These are phyloP conservation scores for Kodamaea jinghongensis DNA, from an alignment of 805 yeast species.

Conservation along the genomic window DNA sequence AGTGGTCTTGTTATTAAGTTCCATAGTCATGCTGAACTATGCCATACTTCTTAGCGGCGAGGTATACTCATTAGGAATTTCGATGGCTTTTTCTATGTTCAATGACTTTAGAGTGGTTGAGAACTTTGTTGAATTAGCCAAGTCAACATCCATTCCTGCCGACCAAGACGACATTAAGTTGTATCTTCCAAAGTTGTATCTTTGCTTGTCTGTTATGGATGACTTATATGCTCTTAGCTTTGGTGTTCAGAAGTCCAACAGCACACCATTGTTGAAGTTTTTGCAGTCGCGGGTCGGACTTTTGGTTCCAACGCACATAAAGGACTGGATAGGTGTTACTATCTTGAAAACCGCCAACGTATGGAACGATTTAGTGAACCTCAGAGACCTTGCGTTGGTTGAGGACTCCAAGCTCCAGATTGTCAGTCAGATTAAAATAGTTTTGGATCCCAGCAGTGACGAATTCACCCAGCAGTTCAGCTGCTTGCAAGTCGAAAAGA, in stretches of 20 bases:
- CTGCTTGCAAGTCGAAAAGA: slow-evolving; percentile 31
- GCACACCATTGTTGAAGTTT: slow-evolving; percentile 5
- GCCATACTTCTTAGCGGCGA: slow-evolving; percentile 58
- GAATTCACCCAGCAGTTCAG: slow-evolving; percentile 20
- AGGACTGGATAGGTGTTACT: slow-evolving; percentile 8
- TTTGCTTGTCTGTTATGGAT: slow-evolving; percentile 48
- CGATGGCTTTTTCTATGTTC: slow-evolving; percentile 50
- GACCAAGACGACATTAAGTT: slow-evolving; percentile 26
- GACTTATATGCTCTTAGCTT: slow-evolving; percentile 50
- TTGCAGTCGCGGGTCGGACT: slow-evolving; percentile 14
- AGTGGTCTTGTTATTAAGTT: slow-evolving; percentile 26
- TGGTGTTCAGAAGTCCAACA: slow-evolving; percentile 40
- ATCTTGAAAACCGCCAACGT: slow-evolving; percentile 22
- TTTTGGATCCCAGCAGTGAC: neutral
- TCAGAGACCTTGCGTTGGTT: slow-evolving; percentile 9
- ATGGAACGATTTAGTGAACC: slow-evolving; percentile 15
- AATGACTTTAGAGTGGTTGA: slow-evolving; percentile 56
- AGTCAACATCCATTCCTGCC: slow-evolving; percentile 21
- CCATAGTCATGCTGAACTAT: slow-evolving; percentile 47
- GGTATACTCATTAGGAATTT: slow-evolving; percentile 55
- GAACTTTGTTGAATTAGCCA: slow-evolving; percentile 37
- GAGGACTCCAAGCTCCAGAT: neutral
- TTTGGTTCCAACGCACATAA: slow-evolving; percentile 17
- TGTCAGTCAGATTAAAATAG: neutral
- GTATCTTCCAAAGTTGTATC: slow-evolving; percentile 44